phyloP scores from a whole-genome alignment of 129 eudicot genomes.

The Ambrosia artemisiifolia region DNA sequence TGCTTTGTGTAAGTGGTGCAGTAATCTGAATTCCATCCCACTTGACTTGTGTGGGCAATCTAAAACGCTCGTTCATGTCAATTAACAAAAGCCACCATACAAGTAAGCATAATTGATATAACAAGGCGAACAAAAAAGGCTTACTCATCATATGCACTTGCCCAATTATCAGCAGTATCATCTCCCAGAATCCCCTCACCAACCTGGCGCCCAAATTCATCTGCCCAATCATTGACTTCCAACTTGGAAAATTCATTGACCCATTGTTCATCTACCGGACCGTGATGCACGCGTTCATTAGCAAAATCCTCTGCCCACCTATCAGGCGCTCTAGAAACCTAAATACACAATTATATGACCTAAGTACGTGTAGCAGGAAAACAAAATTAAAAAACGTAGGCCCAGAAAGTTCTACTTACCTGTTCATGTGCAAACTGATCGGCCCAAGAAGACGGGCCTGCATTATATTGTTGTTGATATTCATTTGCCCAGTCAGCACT shows the following conservation, averaged over 20 bases:
- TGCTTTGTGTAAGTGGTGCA: no score
- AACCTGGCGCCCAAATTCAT: slow-evolving; percentile 88
- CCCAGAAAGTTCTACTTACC: slow-evolving; percentile 37
- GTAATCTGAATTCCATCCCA: no score
- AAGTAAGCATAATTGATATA: background rate
- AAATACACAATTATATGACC: slow-evolving; percentile 20
- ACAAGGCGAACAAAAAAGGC: slow-evolving; percentile 20
- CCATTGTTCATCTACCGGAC: slow-evolving; percentile 72
- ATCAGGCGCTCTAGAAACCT: slow-evolving; percentile 70
- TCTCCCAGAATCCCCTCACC: slow-evolving; percentile 76
- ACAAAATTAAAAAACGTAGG: background rate
- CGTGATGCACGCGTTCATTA: slow-evolving; percentile 62
- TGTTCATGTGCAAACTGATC: slow-evolving; percentile 78
- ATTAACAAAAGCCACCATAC: background rate
- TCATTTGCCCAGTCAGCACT: slow-evolving; percentile 93
- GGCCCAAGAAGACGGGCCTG: slow-evolving; percentile 85
- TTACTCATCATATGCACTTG: slow-evolving; percentile 95
- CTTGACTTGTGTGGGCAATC: no score
- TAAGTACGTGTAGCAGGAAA: background rate
- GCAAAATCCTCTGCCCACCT: slow-evolving; percentile 83
- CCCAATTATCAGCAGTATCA: slow-evolving; percentile 77
- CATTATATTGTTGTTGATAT: slow-evolving; percentile 67
- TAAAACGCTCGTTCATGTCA: no score
- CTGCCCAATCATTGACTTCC: slow-evolving; percentile 92
- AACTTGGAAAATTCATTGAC: slow-evolving; percentile 87